Conservation (phyloP, 257 asterid species). For the Solanum ahanhuiri region DNA sequence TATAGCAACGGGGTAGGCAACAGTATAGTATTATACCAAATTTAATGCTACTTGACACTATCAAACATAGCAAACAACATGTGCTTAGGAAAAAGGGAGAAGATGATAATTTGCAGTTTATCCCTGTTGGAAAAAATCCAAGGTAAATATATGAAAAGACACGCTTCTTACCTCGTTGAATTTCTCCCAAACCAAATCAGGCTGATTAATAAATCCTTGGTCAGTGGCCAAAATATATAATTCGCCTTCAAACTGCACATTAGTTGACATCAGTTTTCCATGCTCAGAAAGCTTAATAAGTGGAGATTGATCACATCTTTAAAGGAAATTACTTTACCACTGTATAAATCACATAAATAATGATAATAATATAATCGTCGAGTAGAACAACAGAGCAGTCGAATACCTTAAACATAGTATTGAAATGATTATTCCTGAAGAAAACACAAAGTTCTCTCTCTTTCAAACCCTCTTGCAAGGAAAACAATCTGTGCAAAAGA, state of each 20-base stretch:
- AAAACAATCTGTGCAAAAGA: slow-evolving; percentile 49
- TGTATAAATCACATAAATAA: neutral
- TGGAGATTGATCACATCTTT: neutral
- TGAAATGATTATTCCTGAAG: slow-evolving; percentile 97
- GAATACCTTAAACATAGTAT: slow-evolving; percentile 90
- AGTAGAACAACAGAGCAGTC: neutral
- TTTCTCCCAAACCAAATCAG: slow-evolving; percentile 95
- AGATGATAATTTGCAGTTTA: neutral
- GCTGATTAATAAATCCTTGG: slow-evolving; percentile 81
- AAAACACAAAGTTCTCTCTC: slow-evolving; percentile 91
- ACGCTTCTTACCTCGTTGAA: slow-evolving; percentile 67
- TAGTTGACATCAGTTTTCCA: slow-evolving; percentile 13
- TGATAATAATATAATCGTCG: neutral
- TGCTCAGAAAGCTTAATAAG: slow-evolving; percentile 8
- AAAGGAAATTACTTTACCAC: neutral
- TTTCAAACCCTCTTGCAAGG: slow-evolving; percentile 80
- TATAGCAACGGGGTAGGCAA: neutral
- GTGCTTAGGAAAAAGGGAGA: neutral
- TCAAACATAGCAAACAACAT: neutral
- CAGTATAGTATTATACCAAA: neutral
- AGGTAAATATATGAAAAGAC: neutral
- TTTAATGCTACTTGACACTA: neutral
- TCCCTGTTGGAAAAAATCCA: neutral
- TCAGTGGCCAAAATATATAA: slow-evolving; percentile 87
- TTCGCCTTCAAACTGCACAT: slow-evolving; percentile 83